phyloP scores from a whole-genome alignment of 1,284 basidiomycete species.

The Fomitopsis pinicola region DNA sequence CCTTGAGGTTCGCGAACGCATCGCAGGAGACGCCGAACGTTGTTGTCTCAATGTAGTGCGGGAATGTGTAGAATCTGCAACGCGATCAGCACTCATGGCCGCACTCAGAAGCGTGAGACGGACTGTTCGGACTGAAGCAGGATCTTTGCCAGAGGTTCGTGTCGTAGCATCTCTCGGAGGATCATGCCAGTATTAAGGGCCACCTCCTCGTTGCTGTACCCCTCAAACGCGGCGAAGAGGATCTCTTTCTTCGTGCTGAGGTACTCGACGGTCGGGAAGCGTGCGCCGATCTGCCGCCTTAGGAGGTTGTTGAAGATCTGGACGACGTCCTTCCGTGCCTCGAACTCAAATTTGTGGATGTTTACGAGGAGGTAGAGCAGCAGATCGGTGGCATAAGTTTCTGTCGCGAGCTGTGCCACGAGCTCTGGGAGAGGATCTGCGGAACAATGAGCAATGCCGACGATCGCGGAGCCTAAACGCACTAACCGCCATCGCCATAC shows the following conservation, averaged over 20 bases:
- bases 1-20: slow-evolving; percentile 95
- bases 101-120: slow-evolving; percentile 30
- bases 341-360: slow-evolving; percentile 91
- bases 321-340: slow-evolving; percentile 93
- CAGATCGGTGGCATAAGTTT: slow-evolving; percentile 90
- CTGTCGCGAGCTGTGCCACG: slow-evolving; percentile 91
- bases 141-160: slow-evolving; percentile 89
- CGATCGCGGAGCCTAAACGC: slow-evolving; percentile 2
- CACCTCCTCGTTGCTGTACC: slow-evolving; percentile 93
- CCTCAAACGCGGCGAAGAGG: slow-evolving; percentile 83
- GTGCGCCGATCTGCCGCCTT: slow-evolving; percentile 88
- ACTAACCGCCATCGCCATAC: slow-evolving; percentile 80
- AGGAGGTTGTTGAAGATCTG: slow-evolving; percentile 97
- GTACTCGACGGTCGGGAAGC: slow-evolving; percentile 95
- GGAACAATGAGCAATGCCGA: slow-evolving; percentile 2
- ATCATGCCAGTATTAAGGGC: slow-evolving; percentile 99
- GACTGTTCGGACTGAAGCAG: slow-evolving; percentile 91
- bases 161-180: slow-evolving; percentile 93
- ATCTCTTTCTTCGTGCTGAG: slow-evolving; percentile 83
- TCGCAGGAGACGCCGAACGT: slow-evolving; percentile 99
- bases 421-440: slow-evolving; percentile 81
- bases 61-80: slow-evolving; percentile 93
- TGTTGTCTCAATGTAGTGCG: slow-evolving; percentile 95
- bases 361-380: slow-evolving; percentile 79
- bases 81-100: neutral